A percentile compares a stretch with the other conserved stretches of the same genome.
phyloP scores from a whole-genome alignment of 164 flowering plant genomes.

The Litsea cubeba region DNA sequence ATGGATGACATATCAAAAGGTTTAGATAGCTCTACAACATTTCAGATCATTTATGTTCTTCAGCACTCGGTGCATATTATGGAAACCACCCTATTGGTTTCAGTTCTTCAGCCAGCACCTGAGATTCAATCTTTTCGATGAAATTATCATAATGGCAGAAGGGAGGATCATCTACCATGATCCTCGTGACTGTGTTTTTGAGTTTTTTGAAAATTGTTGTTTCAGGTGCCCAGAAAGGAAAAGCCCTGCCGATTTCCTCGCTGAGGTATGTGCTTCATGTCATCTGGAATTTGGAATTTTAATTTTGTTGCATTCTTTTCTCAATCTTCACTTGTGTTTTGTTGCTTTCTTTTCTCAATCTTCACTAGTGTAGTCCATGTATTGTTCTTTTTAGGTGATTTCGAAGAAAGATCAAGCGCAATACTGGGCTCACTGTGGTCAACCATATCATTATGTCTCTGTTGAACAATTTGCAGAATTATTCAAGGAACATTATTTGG shows the following conservation, averaged over 20 bases:
- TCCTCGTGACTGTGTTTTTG: conserved; percentile 23
- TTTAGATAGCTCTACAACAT: conserved; percentile 48
- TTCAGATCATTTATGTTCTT: conserved; percentile 37
- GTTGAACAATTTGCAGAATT: not conserved
- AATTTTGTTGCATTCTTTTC: not conserved
- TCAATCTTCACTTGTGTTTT: no score
- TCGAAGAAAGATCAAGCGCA: conserved; percentile 47
- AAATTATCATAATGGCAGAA: conserved; percentile 41
- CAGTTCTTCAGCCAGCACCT: conserved; percentile 8
- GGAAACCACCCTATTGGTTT: conserved; percentile 29
- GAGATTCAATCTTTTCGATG: conserved; percentile 49
- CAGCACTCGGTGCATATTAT: conserved; percentile 32
- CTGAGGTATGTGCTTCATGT: conserved; percentile 25
- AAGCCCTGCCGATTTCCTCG: conserved; percentile 45
- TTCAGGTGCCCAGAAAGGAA: conserved; percentile 44
- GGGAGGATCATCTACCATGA: conserved; percentile 41
- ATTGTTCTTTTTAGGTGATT: conserved; percentile 26
- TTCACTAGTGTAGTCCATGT: not conserved
- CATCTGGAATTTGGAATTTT: not conserved
- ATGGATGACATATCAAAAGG: conserved; percentile 58
- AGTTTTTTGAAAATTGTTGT: conserved; percentile 41
- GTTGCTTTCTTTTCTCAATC: no score
- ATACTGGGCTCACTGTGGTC: conserved; percentile 27
- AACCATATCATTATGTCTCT: not conserved
- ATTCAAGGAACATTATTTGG: not conserved